Conservation (phyloP, 2,329 filamentous ascomycete genomes). For the Nigrospora osmanthi region DNA sequence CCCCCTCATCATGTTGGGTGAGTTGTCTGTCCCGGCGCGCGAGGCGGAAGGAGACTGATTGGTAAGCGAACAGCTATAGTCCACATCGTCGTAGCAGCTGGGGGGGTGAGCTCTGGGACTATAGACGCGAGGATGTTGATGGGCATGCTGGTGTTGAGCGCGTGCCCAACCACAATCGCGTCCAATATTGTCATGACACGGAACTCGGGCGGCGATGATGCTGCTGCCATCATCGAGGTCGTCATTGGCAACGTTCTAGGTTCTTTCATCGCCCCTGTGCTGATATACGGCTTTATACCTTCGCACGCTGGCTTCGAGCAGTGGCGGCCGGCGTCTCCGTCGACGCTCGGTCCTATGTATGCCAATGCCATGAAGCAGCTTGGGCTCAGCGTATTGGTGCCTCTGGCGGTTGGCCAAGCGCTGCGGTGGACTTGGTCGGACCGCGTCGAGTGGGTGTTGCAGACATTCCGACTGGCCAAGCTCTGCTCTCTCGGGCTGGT, state of each 20-base stretch:
- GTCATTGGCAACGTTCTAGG: slow-evolving; percentile 63
- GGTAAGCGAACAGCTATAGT: slow-evolving; percentile 28
- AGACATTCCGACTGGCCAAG: slow-evolving; percentile 44
- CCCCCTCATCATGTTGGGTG: slow-evolving; percentile 53
- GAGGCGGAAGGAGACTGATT: not conserved
- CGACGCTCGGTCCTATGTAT: slow-evolving; percentile 54
- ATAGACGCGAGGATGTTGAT: slow-evolving; percentile 60
- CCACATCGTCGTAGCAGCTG: slow-evolving; percentile 38
- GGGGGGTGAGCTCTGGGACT: slow-evolving; percentile 39
- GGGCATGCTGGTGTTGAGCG: slow-evolving; percentile 60
- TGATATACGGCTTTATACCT: slow-evolving; percentile 55
- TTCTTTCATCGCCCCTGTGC: slow-evolving; percentile 57
- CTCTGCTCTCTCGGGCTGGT: slow-evolving; percentile 38
- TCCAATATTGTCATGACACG: slow-evolving; percentile 71
- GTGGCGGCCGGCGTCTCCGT: slow-evolving; percentile 44
- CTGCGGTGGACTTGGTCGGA: slow-evolving; percentile 43
- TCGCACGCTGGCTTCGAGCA: slow-evolving; percentile 42
- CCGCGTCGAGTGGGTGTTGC: slow-evolving; percentile 43
- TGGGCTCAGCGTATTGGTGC: slow-evolving; percentile 58
- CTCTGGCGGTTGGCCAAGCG: slow-evolving; percentile 53
- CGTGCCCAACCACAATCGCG: slow-evolving; percentile 64
- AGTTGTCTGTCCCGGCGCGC: not conserved
- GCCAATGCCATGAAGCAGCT: slow-evolving; percentile 59
- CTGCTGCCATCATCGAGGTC: slow-evolving; percentile 59
- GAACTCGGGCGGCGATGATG: slow-evolving; percentile 59